Evolutionary conservation across 78 protist species (phyloP).

Genomic region (Chrysochromulina parva): DNA sequence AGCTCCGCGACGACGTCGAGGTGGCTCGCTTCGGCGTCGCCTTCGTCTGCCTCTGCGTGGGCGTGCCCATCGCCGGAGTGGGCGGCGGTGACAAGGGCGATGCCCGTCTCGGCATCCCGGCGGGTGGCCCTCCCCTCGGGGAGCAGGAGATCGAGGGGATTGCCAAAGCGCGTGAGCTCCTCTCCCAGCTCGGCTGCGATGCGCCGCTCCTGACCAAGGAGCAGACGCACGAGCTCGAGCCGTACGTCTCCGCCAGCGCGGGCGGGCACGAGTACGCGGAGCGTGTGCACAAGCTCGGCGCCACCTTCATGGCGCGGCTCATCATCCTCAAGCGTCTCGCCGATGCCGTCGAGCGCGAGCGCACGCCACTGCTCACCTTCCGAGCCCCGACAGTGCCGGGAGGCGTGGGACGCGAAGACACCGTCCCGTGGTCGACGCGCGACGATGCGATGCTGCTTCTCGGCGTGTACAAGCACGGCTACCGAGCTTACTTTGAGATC

Average conservation of each 20-base stretch:
- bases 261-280: conserved; percentile 14
- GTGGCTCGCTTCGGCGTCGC: not conserved
- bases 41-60: not conserved
- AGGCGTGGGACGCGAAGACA: not conserved
- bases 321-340: conserved; percentile 11
- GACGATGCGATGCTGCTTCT: conserved; percentile 20
- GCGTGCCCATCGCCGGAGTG: not conserved
- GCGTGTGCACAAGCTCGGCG: conserved; percentile 22
- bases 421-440: not conserved
- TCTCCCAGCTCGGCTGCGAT: not conserved
- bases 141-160: too few relatives aligned
- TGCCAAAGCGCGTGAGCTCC: too few relatives aligned
- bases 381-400: not conserved
- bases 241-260: conserved; percentile 2
- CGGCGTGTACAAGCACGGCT: conserved; percentile 10
- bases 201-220: not conserved
- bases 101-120: too few relatives aligned
- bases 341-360: not conserved
- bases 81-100: not conserved
- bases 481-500: not conserved
- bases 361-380: not conserved
- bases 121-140: too few relatives aligned
- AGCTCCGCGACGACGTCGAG: not conserved
- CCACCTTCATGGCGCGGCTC: not conserved
- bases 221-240: not conserved